Conservation (phyloP, 768 basidiomycete genomes). For the Panaeolus cyanescens region DNA sequence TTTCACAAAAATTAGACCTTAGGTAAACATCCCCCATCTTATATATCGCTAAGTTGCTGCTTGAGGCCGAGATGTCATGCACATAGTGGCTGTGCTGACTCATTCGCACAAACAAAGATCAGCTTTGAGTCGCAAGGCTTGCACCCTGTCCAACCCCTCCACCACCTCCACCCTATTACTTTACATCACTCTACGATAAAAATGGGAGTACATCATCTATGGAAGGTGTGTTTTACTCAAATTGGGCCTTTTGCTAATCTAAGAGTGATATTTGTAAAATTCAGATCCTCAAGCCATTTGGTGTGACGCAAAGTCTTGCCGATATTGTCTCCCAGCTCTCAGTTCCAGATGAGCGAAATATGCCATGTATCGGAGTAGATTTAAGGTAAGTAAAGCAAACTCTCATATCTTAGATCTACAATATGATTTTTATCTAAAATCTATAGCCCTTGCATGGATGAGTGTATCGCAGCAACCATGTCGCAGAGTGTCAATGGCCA, state of each 20-base stretch:
- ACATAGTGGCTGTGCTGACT: too few relatives aligned
- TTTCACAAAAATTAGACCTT: too few relatives aligned
- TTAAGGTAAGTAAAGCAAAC: background rate
- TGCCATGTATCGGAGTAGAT: background rate
- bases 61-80: too few relatives aligned
- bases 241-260: too few relatives aligned
- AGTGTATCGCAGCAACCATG: background rate
- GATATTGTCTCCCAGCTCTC: background rate
- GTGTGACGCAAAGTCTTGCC: background rate
- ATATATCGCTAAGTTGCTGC: too few relatives aligned
- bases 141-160: background rate
- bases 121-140: background rate
- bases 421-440: background rate
- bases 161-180: too few relatives aligned
- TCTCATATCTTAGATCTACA: too few relatives aligned
- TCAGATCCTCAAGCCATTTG: background rate
- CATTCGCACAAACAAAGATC: too few relatives aligned
- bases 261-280: background rate
- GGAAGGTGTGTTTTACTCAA: background rate
- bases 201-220: background rate
- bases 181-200: background rate
- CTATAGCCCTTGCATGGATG: slow-evolving; percentile 12
- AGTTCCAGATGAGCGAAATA: background rate
- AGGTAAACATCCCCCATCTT: too few relatives aligned
- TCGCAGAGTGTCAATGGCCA: background rate